A percentile compares a stretch with the other conserved stretches of the same genome.
Evolutionary conservation across 495 filamentous ascomycete genomes (phyloP).

Genomic region (Chaetomium fimeti): DNA sequence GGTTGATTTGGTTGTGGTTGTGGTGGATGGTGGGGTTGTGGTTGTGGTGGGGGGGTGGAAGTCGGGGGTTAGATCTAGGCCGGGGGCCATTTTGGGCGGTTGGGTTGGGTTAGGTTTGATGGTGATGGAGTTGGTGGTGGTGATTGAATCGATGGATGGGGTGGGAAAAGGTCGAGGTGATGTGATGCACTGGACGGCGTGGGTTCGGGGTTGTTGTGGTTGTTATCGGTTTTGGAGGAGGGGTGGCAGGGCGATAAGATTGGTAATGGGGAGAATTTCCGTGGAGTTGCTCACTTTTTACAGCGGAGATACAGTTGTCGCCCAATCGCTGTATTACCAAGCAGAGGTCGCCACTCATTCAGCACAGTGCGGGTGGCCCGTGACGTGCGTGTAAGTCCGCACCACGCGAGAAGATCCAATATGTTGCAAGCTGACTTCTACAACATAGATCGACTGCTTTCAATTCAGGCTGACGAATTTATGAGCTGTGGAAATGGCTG

Average conservation of each 20-base stretch:
- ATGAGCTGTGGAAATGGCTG: too few species aligned
- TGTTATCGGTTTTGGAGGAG: slow-evolving; percentile 4
- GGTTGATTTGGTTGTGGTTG: slow-evolving; percentile 12
- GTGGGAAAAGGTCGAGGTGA: background rate
- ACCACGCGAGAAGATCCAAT: background rate
- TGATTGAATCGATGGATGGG: background rate
- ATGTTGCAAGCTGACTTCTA: too few species aligned
- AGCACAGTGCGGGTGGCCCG: background rate
- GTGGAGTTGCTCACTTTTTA: slow-evolving; percentile 23
- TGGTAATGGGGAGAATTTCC: slow-evolving; percentile 21
- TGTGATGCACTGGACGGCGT: background rate
- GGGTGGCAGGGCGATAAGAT: slow-evolving; percentile 7
- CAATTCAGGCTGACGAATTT: too few species aligned
- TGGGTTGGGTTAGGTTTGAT: background rate
- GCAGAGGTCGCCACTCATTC: slow-evolving; percentile 26
- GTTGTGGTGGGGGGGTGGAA: slow-evolving; percentile 28
- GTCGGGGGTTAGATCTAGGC: slow-evolving; percentile 33
- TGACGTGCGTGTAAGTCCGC: background rate
- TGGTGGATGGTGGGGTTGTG: slow-evolving; percentile 15
- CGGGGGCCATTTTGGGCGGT: slow-evolving; percentile 9
- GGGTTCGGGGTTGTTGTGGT: background rate
- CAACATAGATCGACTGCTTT: too few species aligned
- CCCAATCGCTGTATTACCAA: slow-evolving; percentile 29
- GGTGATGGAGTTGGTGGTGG: background rate
- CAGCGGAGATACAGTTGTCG: slow-evolving; percentile 18